Percentiles rank a stretch among this genome's conserved stretches.
phyloP scores from a whole-genome alignment of 2,329 filamentous ascomycete species.

The Trematosphaeria pertusa region DNA sequence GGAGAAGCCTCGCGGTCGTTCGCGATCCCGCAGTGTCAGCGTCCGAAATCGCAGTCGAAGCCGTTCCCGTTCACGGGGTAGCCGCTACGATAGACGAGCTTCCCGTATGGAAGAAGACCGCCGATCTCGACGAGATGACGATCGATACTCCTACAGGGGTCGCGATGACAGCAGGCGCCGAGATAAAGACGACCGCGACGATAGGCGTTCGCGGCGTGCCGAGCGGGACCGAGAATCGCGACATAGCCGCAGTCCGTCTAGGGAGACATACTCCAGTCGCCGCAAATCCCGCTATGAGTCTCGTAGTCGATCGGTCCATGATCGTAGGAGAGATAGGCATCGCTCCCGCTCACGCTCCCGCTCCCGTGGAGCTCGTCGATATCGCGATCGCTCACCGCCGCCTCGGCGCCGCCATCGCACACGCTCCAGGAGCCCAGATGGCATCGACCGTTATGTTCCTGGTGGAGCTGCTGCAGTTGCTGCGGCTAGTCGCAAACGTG shows the following conservation, averaged over 20 bases:
- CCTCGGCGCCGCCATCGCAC: constrained; percentile 28
- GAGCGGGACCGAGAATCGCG: constrained; percentile 25
- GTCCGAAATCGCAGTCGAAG: constrained; percentile 36
- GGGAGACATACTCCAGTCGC: constrained; percentile 35
- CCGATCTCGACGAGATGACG: constrained; percentile 32
- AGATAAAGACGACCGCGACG: constrained; percentile 28
- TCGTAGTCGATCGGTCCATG: constrained; percentile 33
- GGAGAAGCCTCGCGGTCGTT: constrained; percentile 35
- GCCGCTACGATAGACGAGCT: constrained; percentile 35
- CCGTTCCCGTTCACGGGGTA: constrained; percentile 42
- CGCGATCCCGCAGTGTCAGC: constrained; percentile 35
- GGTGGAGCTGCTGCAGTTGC: constrained; percentile 21
- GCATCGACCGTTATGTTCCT: constrained; percentile 48
- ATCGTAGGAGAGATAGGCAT: constrained; percentile 31
- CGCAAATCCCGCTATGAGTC: constrained; percentile 37
- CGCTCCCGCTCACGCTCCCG: constrained; percentile 30
- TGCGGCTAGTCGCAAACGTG: constrained; percentile 18
- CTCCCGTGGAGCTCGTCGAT: constrained; percentile 21
- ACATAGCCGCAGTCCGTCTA: constrained; percentile 36
- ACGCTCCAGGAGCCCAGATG: constrained; percentile 43
- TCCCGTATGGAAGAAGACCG: constrained; percentile 33
- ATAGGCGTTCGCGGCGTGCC: constrained; percentile 34
- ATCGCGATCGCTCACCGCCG: constrained; percentile 24
- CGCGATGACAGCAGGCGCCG: constrained; percentile 19
- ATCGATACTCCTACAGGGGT: constrained; percentile 29